phyloP scores from a whole-genome alignment of 2,329 filamentous ascomycete genomes.

The Trichoderma hamatum region DNA sequence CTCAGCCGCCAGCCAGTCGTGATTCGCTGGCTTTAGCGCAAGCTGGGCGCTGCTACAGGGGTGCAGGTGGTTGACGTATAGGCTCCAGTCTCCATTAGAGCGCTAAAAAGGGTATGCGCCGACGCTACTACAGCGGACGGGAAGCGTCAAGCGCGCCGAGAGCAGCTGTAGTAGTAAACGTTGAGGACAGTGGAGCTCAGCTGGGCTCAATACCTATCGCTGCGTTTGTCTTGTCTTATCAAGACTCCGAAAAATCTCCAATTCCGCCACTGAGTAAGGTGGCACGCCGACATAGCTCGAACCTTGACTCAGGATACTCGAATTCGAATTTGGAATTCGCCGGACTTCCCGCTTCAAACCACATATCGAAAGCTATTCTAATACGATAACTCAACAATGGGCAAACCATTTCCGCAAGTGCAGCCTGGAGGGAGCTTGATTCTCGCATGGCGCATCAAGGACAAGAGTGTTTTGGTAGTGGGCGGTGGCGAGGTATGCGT shows the following conservation, averaged over 20 bases:
- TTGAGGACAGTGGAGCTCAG: not conserved
- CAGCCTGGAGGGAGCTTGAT: conserved; percentile 92
- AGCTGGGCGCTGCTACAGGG: conserved; percentile 8
- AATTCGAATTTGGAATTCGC: not conserved
- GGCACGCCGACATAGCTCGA: not conserved
- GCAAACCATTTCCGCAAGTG: conserved; percentile 70
- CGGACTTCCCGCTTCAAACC: conserved; percentile 23
- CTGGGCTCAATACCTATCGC: not conserved
- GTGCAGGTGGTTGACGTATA: not conserved
- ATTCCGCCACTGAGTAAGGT: not conserved
- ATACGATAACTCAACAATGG: conserved; percentile 35
- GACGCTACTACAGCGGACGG: conserved; percentile 13
- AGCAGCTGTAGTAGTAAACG: too few species aligned
- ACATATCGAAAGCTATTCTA: conserved; percentile 10
- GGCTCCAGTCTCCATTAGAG: not conserved
- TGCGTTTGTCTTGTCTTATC: conserved; percentile 18
- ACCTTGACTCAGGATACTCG: not conserved
- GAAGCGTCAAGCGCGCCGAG: conserved; percentile 13
- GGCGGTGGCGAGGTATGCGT: conserved; percentile 83
- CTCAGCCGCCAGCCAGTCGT: conserved; percentile 11
- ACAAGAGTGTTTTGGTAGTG: conserved; percentile 87
- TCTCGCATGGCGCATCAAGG: conserved; percentile 91
- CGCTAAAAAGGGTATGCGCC: conserved; percentile 9
- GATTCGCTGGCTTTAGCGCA: conserved; percentile 3
- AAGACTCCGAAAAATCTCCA: conserved; percentile 5